Percentiles rank a stretch among this genome's conserved stretches.
Conservation (phyloP, 2,329 filamentous ascomycete species). For the Colletotrichum lindemuthianum region DNA sequence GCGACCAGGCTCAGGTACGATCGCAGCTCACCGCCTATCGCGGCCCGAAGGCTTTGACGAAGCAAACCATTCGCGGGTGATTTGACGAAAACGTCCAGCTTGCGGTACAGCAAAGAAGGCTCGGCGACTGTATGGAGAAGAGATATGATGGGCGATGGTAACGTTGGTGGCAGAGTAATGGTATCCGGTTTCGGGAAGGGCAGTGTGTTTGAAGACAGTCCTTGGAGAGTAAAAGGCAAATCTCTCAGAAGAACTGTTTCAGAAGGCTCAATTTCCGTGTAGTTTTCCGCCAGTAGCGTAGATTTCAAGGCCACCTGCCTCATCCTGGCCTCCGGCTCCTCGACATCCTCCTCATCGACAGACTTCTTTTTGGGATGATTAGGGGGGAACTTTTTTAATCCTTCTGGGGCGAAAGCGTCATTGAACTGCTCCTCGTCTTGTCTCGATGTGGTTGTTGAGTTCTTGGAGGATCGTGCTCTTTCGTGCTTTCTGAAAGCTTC, state of each 20-base stretch:
- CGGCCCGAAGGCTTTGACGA: constrained; percentile 89
- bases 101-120: constrained; percentile 89
- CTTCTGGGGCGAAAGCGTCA: constrained; percentile 65
- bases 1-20: constrained; percentile 92
- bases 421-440: constrained; percentile 60
- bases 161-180: constrained; percentile 78
- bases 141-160: constrained; percentile 87
- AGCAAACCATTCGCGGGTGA: constrained; percentile 85
- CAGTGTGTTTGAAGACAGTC: constrained; percentile 86
- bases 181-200: constrained; percentile 76
- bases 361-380: constrained; percentile 49
- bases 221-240: constrained; percentile 91
- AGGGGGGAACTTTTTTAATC: constrained; percentile 56
- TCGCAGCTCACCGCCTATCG: constrained; percentile 84
- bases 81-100: constrained; percentile 83
- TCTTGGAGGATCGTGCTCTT: constrained; percentile 48
- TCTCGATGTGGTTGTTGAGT: constrained; percentile 48
- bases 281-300: constrained; percentile 65
- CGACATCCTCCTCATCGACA: constrained; percentile 46
- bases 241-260: constrained; percentile 79
- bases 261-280: constrained; percentile 66
- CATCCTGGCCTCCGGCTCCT: constrained; percentile 44
- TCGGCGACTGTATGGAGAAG: constrained; percentile 91
- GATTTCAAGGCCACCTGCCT: constrained; percentile 67
- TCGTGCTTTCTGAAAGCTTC: constrained; percentile 50